These are phyloP conservation scores for Pleurotus sapidus DNA, from an alignment of 768 basidiomycete species.

Conservation along the genomic window DNA sequence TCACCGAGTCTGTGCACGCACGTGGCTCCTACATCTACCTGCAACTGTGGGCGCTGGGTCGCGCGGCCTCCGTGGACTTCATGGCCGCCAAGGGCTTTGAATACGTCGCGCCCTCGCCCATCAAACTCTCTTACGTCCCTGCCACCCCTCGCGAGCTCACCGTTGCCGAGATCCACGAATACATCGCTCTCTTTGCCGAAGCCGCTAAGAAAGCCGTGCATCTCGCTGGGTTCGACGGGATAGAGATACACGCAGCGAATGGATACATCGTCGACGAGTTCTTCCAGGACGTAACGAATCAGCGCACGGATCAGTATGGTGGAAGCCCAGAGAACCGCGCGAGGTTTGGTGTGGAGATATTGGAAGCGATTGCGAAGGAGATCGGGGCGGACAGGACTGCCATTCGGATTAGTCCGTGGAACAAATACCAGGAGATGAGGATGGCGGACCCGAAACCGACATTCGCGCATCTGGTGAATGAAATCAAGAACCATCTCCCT, in stretches of 20 bases:
- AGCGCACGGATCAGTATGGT: conserved; percentile 64
- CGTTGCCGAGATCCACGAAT: conserved; percentile 45
- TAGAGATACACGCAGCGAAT: conserved; percentile 45
- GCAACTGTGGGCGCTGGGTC: conserved; percentile 44
- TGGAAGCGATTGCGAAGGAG: conserved; percentile 45
- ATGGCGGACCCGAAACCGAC: conserved; percentile 54
- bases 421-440: conserved; percentile 37
- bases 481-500: conserved; percentile 36
- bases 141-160: conserved; percentile 39
- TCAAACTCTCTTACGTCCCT: conserved; percentile 13
- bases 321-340: conserved; percentile 60
- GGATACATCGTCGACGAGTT: conserved; percentile 62
- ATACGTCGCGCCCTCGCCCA: conserved; percentile 23
- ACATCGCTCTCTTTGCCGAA: conserved; percentile 43
- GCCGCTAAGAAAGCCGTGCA: conserved; percentile 54
- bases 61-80: conserved; percentile 16
- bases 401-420: conserved; percentile 60
- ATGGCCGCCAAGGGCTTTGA: conserved; percentile 25
- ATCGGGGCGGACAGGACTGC: conserved; percentile 52
- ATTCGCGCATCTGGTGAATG: conserved; percentile 44
- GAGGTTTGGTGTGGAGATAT: conserved; percentile 53
- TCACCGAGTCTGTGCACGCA: neutral
- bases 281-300: conserved; percentile 52
- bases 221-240: conserved; percentile 65
- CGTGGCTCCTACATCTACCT: conserved; percentile 42